Evolutionary conservation across 2,329 filamentous ascomycete genomes (phyloP), one percentile per base, ranked within the genome.

Genomic region (Torrubiella hemipterigena): DNA sequence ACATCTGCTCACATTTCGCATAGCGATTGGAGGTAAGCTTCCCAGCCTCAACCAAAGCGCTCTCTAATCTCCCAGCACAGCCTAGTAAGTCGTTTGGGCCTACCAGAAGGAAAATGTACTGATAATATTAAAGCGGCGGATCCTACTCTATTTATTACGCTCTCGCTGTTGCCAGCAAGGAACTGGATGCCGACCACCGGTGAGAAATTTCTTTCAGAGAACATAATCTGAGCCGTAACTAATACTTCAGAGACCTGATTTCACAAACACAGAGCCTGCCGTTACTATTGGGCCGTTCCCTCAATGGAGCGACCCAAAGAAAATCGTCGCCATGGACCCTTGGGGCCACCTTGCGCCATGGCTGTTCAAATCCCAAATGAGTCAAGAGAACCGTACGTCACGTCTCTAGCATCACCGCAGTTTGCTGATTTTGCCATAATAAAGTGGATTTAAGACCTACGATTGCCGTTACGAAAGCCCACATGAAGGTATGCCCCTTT

Each of bases 301-400:
- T 7, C 76, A 91, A 58, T 98, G 89, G 89, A 73, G 71, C 17
- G 83, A 93, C 50, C 73, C 72, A 47, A 85, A 84, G 56, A 96
- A 95, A 65, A 96, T 98, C 40, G 89, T 96, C 11, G 84, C 89
- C 13, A 94, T 98, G 85, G 91, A 96, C 51, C 89, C 89, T 0
- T 83, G 81, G 54, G 89, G 91, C 6, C 91, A 96, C 59, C 63
- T 94, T 37, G 73, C 80, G 7, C 83, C 84, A 7, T 87, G 80
- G 78, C 59, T 93, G 3, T 93, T 80, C 61, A 81, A 81, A 41
- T 76, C 89, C 39, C 68, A 73, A 27, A 86, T 91, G 46, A 67
- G 81, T 29, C 75, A 79, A 30, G 76, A 95, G 27, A 74, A 84
- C 44, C 60, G 73, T 73, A 54, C 33, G 54, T 47, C 28, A 13